Evolutionary conservation across 208 protist species (phyloP), one percentile per base, ranked within the genome.

Genomic region (Acanthamoeba castellanii): DNA sequence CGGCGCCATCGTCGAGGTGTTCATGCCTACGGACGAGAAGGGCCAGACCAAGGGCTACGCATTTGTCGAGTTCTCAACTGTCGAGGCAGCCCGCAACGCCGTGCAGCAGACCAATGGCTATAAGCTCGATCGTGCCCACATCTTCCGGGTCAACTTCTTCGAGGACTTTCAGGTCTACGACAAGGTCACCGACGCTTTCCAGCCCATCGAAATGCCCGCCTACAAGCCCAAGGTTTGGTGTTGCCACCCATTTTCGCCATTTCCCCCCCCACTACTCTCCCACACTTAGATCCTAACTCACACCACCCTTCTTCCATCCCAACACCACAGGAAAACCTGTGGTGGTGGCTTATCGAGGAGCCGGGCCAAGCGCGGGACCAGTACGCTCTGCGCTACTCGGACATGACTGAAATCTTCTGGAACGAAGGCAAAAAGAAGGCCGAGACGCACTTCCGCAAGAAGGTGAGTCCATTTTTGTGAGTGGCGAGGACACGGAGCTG

Each of bases 31-130:
- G 2, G 59, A 66, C 32, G 66, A 76, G 20, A 76, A 93, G 32
- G 89, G 89, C 16, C 37, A 93, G 47, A 93, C 89, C 66, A 76
- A 82, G 47, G 89, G 89, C 50, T 93, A 82, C 47, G 89, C 89
- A 3, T 93, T 93, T 61, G 50, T 93, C 22, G 89, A 93, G 70
- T 81, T 93, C 20, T 57, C 59, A 6, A 82, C 37, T 8, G 30
- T 57, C 42, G 45, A 81, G 3, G 89, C 89, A 4, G 89, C 89
- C 22, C 47, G 47, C 66, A 76, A 76, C 25, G 68, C 89, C 9
- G 89, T 93, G 7, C 61, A 81, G 45, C 66, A 76, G 42, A 76
- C 68, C 47, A 76, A 93, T 18, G 89, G 89, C 42, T 76, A 82
- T 42, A 76, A 76, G 66, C 70, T 93, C 30, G 89, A 93, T 66